Evolutionary conservation across 2,329 filamentous ascomycete species (phyloP).

Genomic region (Xylaria digitata): DNA sequence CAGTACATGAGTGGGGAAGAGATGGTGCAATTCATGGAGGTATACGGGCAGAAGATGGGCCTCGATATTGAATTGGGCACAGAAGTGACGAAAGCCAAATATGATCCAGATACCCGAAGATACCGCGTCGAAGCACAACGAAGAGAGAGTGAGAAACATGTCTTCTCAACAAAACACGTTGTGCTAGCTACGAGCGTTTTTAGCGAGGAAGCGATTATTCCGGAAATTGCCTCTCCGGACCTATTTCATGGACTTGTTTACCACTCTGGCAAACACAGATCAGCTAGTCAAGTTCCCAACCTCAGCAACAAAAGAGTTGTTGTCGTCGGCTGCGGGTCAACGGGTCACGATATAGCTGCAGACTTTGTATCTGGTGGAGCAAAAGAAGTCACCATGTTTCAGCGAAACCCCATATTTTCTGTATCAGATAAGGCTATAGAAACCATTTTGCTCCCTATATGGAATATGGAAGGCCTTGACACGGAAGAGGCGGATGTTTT

Average conservation of each 20-base stretch:
- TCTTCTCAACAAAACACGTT: background rate
- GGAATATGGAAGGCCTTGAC: background rate
- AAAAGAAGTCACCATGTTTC: background rate
- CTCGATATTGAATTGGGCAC: background rate
- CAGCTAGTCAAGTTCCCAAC: background rate
- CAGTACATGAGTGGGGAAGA: background rate
- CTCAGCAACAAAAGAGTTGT: background rate
- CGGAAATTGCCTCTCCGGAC: background rate
- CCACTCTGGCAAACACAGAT: background rate
- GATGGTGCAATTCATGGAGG: background rate
- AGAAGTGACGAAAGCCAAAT: background rate
- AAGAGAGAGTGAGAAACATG: background rate
- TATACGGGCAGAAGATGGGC: slow-evolving; percentile 1
- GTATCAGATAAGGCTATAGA: background rate
- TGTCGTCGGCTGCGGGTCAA: slow-evolving; percentile 2
- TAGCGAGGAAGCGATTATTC: background rate
- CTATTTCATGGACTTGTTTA: background rate
- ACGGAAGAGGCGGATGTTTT: slow-evolving; percentile 1
- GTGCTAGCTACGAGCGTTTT: background rate
- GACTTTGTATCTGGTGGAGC: background rate
- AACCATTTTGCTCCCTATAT: background rate
- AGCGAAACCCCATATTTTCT: background rate
- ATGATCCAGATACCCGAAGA: background rate
- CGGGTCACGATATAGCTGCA: background rate
- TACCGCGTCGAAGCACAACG: background rate